A percentile compares a stretch with the other conserved stretches of the same genome.
Evolutionary conservation across 1,139 yeast species (phyloP).

Genomic region (Yamadazyma sp.): DNA sequence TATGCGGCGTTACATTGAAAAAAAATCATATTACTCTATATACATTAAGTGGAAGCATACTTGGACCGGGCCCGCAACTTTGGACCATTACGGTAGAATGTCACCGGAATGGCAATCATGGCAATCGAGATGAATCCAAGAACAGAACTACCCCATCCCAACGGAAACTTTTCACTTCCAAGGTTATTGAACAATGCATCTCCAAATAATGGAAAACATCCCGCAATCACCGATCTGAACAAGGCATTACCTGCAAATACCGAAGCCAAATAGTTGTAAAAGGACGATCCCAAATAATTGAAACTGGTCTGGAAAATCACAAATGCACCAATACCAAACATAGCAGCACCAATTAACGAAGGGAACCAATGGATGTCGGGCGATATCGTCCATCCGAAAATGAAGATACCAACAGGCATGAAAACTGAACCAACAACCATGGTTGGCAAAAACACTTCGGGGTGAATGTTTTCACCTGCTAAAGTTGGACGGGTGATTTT

Average conservation of each 20-base stretch:
- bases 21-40: too few species aligned
- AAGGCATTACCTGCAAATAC: constrained; percentile 33
- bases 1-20: too few species aligned
- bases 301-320: constrained; percentile 33
- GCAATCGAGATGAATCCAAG: constrained; percentile 55
- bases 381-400: constrained; percentile 33
- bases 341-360: constrained; percentile 29
- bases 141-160: constrained; percentile 68
- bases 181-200: constrained; percentile 46
- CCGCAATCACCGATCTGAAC: constrained; percentile 28
- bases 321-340: constrained; percentile 30
- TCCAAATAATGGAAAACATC: constrained; percentile 34
- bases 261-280: constrained; percentile 37
- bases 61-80: constrained; percentile 47
- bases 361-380: constrained; percentile 32
- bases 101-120: constrained; percentile 67
- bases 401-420: constrained; percentile 32
- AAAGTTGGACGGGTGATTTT: constrained; percentile 26
- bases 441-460: constrained; percentile 61
- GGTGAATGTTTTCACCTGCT: constrained; percentile 42
- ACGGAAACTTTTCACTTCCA: constrained; percentile 30
- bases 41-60: constrained; percentile 34
- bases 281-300: constrained; percentile 64
- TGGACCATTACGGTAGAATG: constrained; percentile 31
- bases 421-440: constrained; percentile 34